phyloP scores from a whole-genome alignment of 2,329 filamentous ascomycete species.

The Ilyonectria mors-panacis region DNA sequence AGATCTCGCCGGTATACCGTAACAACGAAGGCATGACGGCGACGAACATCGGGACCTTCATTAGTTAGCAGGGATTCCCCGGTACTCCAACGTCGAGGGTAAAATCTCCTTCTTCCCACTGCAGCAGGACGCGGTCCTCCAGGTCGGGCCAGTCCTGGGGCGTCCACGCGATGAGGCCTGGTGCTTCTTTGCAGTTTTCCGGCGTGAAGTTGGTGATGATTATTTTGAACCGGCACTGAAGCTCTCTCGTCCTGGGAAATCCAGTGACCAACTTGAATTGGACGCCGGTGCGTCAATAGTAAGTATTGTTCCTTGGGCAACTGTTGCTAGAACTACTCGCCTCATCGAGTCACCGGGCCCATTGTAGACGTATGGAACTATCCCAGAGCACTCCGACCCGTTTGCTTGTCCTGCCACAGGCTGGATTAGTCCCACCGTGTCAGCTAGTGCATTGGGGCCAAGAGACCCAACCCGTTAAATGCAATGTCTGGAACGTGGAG shows the following conservation, averaged over 20 bases:
- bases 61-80: not conserved
- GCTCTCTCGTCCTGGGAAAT: not conserved
- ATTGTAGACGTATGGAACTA: not conserved
- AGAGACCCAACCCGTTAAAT: not conserved
- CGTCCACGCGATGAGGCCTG: not conserved
- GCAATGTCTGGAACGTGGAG: not conserved
- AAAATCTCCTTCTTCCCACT: not conserved
- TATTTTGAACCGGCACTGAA: not conserved
- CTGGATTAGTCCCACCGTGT: not conserved
- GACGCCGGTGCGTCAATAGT: not conserved
- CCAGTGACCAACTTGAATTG: not conserved
- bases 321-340: not conserved
- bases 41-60: not conserved
- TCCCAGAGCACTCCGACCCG: not conserved
- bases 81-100: not conserved
- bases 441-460: not conserved
- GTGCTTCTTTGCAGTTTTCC: not conserved
- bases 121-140: not conserved
- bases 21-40: not conserved
- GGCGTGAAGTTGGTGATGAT: not conserved
- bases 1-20: not conserved
- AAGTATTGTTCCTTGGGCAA: not conserved
- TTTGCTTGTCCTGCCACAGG: not conserved
- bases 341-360: not conserved
- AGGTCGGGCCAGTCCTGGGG: not conserved